Evolutionary conservation across 1,284 basidiomycete genomes (phyloP).

Genomic region (Tylopilus orsonianus): DNA sequence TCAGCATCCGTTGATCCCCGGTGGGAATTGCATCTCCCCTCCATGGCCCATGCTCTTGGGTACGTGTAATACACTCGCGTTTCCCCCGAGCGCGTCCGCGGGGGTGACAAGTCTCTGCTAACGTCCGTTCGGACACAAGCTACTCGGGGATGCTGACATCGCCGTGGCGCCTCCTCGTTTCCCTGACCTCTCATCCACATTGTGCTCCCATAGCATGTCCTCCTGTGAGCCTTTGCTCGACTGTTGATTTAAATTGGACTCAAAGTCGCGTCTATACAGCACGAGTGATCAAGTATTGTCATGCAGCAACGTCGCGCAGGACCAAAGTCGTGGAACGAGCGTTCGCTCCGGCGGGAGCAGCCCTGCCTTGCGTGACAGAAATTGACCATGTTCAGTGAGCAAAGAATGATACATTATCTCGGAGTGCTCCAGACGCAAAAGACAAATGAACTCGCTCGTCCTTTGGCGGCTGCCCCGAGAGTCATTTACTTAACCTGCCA

Average conservation of each 20-base stretch:
- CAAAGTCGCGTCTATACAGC: conserved; percentile 42
- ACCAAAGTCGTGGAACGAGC: conserved; percentile 57
- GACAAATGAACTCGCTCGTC: conserved; percentile 25
- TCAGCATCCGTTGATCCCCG: conserved; percentile 40
- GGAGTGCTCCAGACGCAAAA: background rate
- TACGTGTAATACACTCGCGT: conserved; percentile 25
- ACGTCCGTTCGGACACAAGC: conserved; percentile 55
- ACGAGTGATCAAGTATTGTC: conserved; percentile 60
- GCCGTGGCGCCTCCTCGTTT: conserved; percentile 73
- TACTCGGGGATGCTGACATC: conserved; percentile 45
- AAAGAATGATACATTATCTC: conserved; percentile 40
- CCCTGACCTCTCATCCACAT: conserved; percentile 51
- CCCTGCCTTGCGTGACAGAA: conserved; percentile 51
- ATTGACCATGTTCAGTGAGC: conserved; percentile 54
- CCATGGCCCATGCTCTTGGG: conserved; percentile 1
- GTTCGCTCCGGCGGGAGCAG: conserved; percentile 50
- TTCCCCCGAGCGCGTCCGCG: conserved; percentile 36
- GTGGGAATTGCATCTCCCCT: conserved; percentile 30
- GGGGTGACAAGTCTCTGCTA: conserved; percentile 38
- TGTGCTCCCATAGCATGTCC: conserved; percentile 57
- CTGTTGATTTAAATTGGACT: conserved; percentile 24
- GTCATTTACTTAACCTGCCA: conserved; percentile 27
- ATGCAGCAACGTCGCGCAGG: conserved; percentile 56
- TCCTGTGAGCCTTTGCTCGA: conserved; percentile 25
- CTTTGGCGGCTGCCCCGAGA: conserved; percentile 29